These are phyloP conservation scores for Graphilbum fragrans DNA, from an alignment of 2,329 filamentous ascomycete species.

Conservation along the genomic window DNA sequence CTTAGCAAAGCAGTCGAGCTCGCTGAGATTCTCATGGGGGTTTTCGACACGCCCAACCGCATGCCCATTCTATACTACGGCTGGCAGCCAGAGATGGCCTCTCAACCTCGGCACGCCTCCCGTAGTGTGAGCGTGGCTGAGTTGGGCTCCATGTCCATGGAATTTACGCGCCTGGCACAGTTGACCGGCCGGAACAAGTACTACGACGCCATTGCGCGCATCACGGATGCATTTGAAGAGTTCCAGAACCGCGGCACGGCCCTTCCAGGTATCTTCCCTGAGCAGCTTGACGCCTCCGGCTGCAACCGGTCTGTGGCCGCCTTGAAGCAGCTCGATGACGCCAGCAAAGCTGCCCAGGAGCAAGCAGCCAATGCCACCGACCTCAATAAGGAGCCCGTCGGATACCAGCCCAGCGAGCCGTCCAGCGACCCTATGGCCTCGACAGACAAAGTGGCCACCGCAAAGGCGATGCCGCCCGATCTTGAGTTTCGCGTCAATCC, in stretches of 20 bases:
- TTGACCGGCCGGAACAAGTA: conserved; percentile 71
- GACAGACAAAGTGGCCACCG: conserved; percentile 4
- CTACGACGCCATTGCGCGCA: conserved; percentile 79
- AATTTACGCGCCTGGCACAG: conserved; percentile 83
- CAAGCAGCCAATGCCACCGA: conserved; percentile 18
- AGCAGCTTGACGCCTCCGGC: conserved; percentile 64
- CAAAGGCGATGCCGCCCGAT: conserved; percentile 10
- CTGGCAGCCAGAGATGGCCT: conserved; percentile 57
- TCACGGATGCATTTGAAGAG: conserved; percentile 67
- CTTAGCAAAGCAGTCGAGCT: conserved; percentile 70
- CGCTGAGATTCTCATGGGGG: conserved; percentile 66
- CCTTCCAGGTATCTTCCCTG: conserved; percentile 71
- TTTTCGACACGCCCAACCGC: conserved; percentile 86
- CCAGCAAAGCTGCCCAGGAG: conserved; percentile 22
- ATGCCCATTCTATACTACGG: conserved; percentile 77
- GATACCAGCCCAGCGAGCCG: conserved; percentile 14
- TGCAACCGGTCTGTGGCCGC: conserved; percentile 48
- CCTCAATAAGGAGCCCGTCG: conserved; percentile 12
- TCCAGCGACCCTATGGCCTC: background rate
- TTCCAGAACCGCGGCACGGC: conserved; percentile 58
- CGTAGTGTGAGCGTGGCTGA: conserved; percentile 51
- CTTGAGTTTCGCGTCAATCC: conserved; percentile 16
- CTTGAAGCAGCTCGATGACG: conserved; percentile 13
- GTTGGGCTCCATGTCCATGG: conserved; percentile 68
- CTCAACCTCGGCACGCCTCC: conserved; percentile 50